These are phyloP conservation scores for Scheffersomyces stambukii DNA, from an alignment of 1,139 yeast species.

Conservation along the genomic window DNA sequence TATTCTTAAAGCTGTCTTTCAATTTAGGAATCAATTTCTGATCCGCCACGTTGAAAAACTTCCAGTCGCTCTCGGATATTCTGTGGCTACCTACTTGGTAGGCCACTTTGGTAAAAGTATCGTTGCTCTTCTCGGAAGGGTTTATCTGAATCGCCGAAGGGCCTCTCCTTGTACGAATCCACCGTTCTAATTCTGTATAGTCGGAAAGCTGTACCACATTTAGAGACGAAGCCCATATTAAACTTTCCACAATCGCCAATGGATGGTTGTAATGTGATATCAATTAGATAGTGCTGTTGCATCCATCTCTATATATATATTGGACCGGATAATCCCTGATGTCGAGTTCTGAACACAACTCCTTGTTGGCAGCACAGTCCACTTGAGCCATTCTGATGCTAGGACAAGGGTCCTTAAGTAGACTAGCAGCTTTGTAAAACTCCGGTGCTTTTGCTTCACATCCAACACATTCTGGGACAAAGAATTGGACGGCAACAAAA, in stretches of 20 bases:
- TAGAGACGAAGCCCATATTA: slow-evolving; percentile 83
- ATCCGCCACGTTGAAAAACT: slow-evolving; percentile 57
- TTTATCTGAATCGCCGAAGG: slow-evolving; percentile 55
- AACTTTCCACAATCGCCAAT: slow-evolving; percentile 68
- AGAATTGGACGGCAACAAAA: slow-evolving; percentile 88
- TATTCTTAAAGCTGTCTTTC: slow-evolving; percentile 18
- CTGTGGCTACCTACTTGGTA: slow-evolving; percentile 50
- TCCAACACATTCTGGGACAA: slow-evolving; percentile 99
- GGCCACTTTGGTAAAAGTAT: slow-evolving; percentile 54
- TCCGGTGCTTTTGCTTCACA: slow-evolving; percentile 94
- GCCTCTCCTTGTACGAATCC: slow-evolving; percentile 42
- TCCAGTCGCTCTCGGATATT: slow-evolving; percentile 56
- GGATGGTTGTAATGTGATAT: slow-evolving; percentile 86
- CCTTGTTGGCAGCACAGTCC: slow-evolving; percentile 87
- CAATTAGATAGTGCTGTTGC: slow-evolving; percentile 43
- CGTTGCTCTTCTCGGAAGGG: slow-evolving; percentile 36
- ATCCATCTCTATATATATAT: slow-evolving; percentile 77
- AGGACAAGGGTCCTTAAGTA: slow-evolving; percentile 52
- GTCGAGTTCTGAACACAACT: slow-evolving; percentile 69
- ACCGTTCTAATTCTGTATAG: slow-evolving; percentile 46
- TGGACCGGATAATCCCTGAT: slow-evolving; percentile 91
- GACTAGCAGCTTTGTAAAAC: slow-evolving; percentile 79
- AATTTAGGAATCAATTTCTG: slow-evolving; percentile 25
- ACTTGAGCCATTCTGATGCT: slow-evolving; percentile 81
- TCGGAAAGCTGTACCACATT: slow-evolving; percentile 56